phyloP scores from a whole-genome alignment of 169 alveolate genomes.

The Eimeria acervulina region DNA sequence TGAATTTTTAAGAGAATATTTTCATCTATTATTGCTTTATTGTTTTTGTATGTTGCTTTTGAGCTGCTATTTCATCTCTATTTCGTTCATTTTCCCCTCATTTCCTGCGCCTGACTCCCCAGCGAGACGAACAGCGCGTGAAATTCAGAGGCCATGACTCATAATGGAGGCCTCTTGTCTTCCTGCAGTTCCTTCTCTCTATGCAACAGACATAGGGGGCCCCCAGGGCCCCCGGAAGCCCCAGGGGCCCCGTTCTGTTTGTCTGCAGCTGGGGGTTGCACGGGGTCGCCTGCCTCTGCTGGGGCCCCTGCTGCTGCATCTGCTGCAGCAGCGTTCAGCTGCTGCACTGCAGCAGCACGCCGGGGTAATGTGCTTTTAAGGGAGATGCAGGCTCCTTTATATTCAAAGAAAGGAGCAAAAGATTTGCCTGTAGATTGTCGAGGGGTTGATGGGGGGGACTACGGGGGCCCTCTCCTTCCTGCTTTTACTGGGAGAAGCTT shows the following conservation, averaged over 20 bases:
- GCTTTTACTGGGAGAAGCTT: neutral
- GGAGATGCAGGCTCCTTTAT: neutral
- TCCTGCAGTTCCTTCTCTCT: too few species aligned
- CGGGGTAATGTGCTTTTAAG: too few species aligned
- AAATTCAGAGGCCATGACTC: too few species aligned
- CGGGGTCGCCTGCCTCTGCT: neutral
- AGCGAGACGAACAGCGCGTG: too few species aligned
- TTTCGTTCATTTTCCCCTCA: constrained; percentile 90
- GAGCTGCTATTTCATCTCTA: neutral
- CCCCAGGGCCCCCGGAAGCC: constrained; percentile 90
- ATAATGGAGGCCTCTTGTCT: too few species aligned
- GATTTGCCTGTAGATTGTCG: too few species aligned
- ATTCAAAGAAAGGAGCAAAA: too few species aligned
- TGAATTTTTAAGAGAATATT: neutral
- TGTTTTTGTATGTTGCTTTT: neutral
- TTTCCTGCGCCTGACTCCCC: constrained; percentile 95
- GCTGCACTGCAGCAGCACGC: neutral
- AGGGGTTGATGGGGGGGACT: too few species aligned
- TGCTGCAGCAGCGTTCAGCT: neutral
- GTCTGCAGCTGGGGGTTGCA: neutral
- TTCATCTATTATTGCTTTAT: neutral
- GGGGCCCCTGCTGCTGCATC: constrained; percentile 12
- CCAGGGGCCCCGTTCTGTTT: neutral
- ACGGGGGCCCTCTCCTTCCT: neutral
- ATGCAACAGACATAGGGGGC: constrained; percentile 85